These are phyloP conservation scores for Sarocladium strictum DNA, from an alignment of 2,329 filamentous ascomycete genomes.

Conservation along the genomic window DNA sequence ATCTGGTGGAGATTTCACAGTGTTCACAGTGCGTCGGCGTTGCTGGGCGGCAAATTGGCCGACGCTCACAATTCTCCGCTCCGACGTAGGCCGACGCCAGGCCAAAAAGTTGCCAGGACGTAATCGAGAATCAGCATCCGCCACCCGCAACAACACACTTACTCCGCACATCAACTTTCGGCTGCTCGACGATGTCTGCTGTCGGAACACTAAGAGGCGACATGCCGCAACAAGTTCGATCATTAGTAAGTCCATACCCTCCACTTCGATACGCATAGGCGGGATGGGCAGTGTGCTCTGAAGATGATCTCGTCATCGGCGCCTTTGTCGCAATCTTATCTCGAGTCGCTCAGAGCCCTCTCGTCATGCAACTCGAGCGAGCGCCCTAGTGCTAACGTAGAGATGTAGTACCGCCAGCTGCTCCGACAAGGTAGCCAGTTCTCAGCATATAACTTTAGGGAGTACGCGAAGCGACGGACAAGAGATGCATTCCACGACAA, in stretches of 20 bases:
- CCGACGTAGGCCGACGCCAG: constrained; percentile 18
- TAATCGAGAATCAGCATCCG: constrained; percentile 10
- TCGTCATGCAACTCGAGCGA: neutral
- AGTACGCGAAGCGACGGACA: constrained; percentile 89
- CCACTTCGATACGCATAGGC: too few species aligned
- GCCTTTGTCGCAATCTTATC: too few species aligned
- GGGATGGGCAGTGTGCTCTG: too few species aligned
- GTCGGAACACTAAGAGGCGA: constrained; percentile 41
- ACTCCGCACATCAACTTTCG: constrained; percentile 10
- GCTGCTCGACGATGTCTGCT: constrained; percentile 31
- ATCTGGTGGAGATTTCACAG: neutral
- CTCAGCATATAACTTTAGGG: constrained; percentile 93
- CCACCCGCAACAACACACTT: constrained; percentile 3
- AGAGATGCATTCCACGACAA: constrained; percentile 86
- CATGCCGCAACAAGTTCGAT: constrained; percentile 51
- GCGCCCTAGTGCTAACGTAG: constrained; percentile 12
- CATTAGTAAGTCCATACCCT: constrained; percentile 39
- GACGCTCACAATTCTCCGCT: constrained; percentile 22
- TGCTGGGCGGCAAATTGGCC: neutral
- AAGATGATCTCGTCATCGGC: too few species aligned
- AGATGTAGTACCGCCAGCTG: constrained; percentile 76
- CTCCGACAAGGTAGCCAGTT: constrained; percentile 84
- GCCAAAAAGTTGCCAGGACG: constrained; percentile 9
- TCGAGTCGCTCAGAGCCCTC: too few species aligned
- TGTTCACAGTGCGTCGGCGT: neutral